Conservation (phyloP, 371 early-diverging fungal species). For the Neoconidiobolus thromboides region DNA sequence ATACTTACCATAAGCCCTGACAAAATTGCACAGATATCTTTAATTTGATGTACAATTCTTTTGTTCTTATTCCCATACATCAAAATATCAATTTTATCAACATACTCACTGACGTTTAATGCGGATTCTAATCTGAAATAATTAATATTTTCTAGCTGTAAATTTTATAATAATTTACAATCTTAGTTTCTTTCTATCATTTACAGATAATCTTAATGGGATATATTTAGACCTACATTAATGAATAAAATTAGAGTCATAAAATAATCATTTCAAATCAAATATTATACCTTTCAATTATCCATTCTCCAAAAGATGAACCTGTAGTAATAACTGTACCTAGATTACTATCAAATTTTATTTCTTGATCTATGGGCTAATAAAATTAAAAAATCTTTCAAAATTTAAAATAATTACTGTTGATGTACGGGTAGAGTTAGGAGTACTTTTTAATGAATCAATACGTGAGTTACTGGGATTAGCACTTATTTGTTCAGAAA, state of each 20-base stretch:
- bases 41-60: conserved; percentile 85
- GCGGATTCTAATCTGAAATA: conserved; percentile 61
- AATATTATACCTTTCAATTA: conserved; percentile 32
- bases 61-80: conserved; percentile 63
- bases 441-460: background rate
- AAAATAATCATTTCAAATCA: too few relatives aligned
- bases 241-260: background rate
- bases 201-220: conserved; percentile 67
- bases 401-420: background rate
- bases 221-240: conserved; percentile 52
- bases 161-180: conserved; percentile 21
- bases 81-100: conserved; percentile 82
- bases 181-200: conserved; percentile 75
- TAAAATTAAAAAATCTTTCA: background rate
- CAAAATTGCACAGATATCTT: conserved; percentile 82
- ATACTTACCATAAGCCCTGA: conserved; percentile 51
- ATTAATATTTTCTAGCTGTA: background rate
- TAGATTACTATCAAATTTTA: background rate
- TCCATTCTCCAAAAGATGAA: conserved; percentile 42
- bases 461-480: too few relatives aligned
- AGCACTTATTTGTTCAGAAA: too few relatives aligned
- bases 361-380: background rate
- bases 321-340: conserved; percentile 15
- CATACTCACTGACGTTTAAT: conserved; percentile 60
- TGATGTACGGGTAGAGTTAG: background rate